Percentiles rank a stretch among this genome's conserved stretches.
These are phyloP conservation scores for Chaetomium fimeti DNA, from an alignment of 495 filamentous ascomycete species.

Conservation along the genomic window DNA sequence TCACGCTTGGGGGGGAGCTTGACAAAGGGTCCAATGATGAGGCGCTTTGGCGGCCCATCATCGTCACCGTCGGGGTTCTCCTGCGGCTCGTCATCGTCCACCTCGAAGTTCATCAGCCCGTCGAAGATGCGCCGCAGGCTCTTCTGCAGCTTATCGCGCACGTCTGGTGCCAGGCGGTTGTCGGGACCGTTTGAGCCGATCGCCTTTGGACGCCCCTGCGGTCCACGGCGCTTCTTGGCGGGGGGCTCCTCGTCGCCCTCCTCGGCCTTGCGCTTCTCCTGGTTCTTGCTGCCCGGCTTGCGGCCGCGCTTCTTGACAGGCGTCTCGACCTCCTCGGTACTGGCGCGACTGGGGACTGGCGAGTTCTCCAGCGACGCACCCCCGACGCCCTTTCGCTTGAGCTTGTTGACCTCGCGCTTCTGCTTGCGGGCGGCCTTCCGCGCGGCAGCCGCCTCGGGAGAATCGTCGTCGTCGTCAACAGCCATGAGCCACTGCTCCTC, in stretches of 20 bases:
- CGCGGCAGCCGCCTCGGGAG: conserved; percentile 86
- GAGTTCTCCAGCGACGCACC: conserved; percentile 62
- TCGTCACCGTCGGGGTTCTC: conserved; percentile 36
- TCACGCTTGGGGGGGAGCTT: conserved; percentile 81
- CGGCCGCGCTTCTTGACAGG: conserved; percentile 71
- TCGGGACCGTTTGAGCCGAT: conserved; percentile 31
- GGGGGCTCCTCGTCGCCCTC: conserved; percentile 73
- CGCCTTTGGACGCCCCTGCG: conserved; percentile 63
- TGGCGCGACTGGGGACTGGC: conserved; percentile 71
- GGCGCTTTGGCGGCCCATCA: conserved; percentile 53
- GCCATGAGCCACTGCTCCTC: conserved; percentile 96
- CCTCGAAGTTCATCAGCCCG: conserved; percentile 74
- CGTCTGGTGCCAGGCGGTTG: conserved; percentile 41
- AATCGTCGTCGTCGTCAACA: conserved; percentile 93
- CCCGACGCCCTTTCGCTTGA: conserved; percentile 53
- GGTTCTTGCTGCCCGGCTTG: conserved; percentile 63
- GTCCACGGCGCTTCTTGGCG: conserved; percentile 72
- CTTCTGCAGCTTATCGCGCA: conserved; percentile 66
- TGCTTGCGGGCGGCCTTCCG: conserved; percentile 83
- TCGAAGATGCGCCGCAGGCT: conserved; percentile 74
- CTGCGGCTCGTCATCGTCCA: conserved; percentile 55
- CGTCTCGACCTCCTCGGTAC: conserved; percentile 66
- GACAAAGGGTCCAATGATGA: conserved; percentile 92
- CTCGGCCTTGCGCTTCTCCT: conserved; percentile 83
- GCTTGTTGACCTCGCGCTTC: conserved; percentile 69